These are phyloP conservation scores for Sphenostylis stenocarpa DNA, from an alignment of 306 rosid species.

Conservation along the genomic window DNA sequence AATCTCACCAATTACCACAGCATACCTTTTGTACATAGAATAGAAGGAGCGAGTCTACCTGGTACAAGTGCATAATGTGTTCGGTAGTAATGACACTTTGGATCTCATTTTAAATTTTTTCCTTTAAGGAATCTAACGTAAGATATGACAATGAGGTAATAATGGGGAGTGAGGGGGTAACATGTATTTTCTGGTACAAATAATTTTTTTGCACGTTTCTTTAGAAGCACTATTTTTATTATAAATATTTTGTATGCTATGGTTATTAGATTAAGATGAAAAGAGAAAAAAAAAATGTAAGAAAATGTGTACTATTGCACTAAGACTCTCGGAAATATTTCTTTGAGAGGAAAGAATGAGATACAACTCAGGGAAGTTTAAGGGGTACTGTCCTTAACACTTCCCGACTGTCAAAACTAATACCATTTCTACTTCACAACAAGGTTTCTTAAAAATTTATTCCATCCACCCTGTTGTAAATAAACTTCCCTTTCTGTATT, in stretches of 20 bases:
- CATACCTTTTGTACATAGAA: not conserved
- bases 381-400: not conserved
- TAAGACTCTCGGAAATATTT: not conserved
- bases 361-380: not conserved
- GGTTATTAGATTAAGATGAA: not conserved
- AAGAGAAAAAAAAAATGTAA: not conserved
- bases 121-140: not conserved
- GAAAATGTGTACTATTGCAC: not conserved
- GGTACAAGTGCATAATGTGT: not conserved
- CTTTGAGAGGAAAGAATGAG: not conserved
- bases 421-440: not conserved
- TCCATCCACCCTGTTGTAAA: not conserved
- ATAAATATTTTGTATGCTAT: not conserved
- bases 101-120: not conserved
- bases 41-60: not conserved
- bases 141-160: not conserved
- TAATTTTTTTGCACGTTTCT: not conserved
- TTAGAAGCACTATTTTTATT: not conserved
- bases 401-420: not conserved
- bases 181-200: not conserved
- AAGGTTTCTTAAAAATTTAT: not conserved
- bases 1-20: not conserved
- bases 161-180: not conserved
- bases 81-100: not conserved
- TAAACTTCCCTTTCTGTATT: not conserved